Evolutionary conservation across 2,329 filamentous ascomycete genomes (phyloP), one percentile per base, ranked within the genome.

Genomic region (Helicocarpus griseus): DNA sequence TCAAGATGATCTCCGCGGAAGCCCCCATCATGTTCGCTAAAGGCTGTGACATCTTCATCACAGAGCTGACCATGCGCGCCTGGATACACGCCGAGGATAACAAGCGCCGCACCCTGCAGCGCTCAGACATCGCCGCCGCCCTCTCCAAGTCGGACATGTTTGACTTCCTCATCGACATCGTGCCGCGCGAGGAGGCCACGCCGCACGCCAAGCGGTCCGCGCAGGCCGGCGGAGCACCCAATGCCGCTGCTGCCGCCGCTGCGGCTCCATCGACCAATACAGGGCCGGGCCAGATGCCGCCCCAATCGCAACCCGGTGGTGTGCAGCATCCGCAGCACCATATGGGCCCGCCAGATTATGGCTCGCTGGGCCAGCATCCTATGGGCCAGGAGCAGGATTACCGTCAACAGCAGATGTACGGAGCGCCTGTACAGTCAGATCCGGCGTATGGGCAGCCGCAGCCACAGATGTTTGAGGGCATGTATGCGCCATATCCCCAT

Each of bases 61-160:
- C 90, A 1, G 93, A 98, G 71, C 77, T 98, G 55, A 98, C 93
- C 6, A 98, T 98, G 93, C 88, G 93, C 57, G 93, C 93, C 44
- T 98, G 93, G 93, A 98, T 98, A 57, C 93, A 98, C 63, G 93
- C 93, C 14, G 93, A 98, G 67, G 93, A 98, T 72, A 98, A 98
- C 75, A 98, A 98, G 77, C 82, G 93, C 28, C 84, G 93, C 40
- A 98, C 93, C 1, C 76, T 98, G 38, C 93, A 98, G 71, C 83
- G 93, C 48, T 95, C 89, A 52, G 93, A 98, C 65, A 98, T 98
- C 66, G 93, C 93, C 21, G 94, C 89, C 9, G 93, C 93, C 13
- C 77, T 98, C 22, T 87, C 89, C 54, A 98, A 98, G 73, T 96
- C 89, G 21, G 93, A 98, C 73, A 98, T 98, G 93, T 98, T 98